Evolutionary conservation across 1,284 basidiomycete species (phyloP).

Genomic region (Microbotryomycetes sp.): DNA sequence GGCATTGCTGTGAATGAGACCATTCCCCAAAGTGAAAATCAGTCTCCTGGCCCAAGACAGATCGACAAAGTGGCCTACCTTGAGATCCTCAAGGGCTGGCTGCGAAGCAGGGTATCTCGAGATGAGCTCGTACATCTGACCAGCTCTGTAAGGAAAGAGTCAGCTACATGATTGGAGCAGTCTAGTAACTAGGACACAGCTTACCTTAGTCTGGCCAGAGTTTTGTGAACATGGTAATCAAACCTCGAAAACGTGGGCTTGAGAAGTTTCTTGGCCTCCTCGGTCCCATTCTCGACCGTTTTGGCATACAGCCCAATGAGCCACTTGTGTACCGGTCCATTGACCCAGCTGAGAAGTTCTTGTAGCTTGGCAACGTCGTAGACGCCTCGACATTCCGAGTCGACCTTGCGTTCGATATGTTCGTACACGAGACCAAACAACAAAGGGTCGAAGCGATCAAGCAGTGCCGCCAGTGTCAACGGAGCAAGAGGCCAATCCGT

Average conservation of each 20-base stretch:
- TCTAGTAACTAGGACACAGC: conserved; percentile 6
- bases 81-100: conserved; percentile 80
- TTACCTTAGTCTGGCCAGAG: conserved; percentile 73
- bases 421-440: conserved; percentile 77
- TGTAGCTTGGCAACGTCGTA: neutral
- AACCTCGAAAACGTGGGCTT: conserved; percentile 77
- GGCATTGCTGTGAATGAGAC: conserved; percentile 54
- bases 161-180: neutral
- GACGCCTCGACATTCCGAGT: conserved; percentile 51
- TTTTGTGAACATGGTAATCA: conserved; percentile 81
- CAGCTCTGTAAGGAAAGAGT: conserved; percentile 51
- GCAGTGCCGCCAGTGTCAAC: conserved; percentile 53
- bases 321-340: conserved; percentile 47
- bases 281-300: conserved; percentile 50
- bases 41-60: neutral
- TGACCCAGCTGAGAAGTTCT: conserved; percentile 50
- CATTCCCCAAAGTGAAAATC: neutral
- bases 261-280: conserved; percentile 61
- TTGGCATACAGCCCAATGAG: conserved; percentile 23
- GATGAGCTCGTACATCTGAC: conserved; percentile 92
- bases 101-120: conserved; percentile 84
- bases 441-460: conserved; percentile 77
- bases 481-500: conserved; percentile 9
- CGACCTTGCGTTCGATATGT: conserved; percentile 67
- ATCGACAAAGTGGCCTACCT: conserved; percentile 48